Percentiles rank a stretch among this genome's conserved stretches.
Conservation (phyloP, 2,329 filamentous ascomycete genomes). For the Stemphylium vesicarium region DNA sequence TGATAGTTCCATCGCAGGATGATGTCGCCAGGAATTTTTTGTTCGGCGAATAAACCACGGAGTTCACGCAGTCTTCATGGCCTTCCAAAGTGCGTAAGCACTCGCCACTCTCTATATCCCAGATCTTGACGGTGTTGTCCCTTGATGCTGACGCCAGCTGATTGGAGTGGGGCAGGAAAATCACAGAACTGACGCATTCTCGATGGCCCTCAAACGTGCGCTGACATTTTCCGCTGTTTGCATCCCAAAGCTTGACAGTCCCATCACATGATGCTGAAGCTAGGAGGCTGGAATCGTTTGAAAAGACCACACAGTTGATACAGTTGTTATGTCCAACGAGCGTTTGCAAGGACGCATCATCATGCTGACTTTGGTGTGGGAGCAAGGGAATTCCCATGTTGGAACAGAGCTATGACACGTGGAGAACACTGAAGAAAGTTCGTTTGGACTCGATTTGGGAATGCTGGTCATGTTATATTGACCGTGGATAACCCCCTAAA, state of each 20-base stretch:
- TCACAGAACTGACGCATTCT: slow-evolving; percentile 15
- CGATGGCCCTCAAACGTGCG: slow-evolving; percentile 19
- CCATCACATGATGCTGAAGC: background rate
- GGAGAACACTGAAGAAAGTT: background rate
- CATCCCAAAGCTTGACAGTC: slow-evolving; percentile 3
- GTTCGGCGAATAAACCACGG: slow-evolving; percentile 28
- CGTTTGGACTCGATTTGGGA: too few relatives aligned
- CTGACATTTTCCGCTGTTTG: slow-evolving; percentile 7
- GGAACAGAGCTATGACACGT: background rate
- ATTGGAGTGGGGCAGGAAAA: slow-evolving; percentile 26
- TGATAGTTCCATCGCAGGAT: slow-evolving; percentile 22
- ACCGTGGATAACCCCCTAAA: too few relatives aligned
- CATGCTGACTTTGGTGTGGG: background rate
- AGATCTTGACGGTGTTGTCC: slow-evolving; percentile 6
- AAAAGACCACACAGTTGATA: background rate
- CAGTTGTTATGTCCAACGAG: background rate
- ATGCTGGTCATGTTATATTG: too few relatives aligned
- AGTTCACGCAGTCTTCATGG: slow-evolving; percentile 14
- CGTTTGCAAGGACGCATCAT: background rate
- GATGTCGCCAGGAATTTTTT: slow-evolving; percentile 22
- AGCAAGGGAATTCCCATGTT: background rate
- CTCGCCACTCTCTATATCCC: slow-evolving; percentile 14
- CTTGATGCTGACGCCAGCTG: background rate
- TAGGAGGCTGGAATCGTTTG: background rate
- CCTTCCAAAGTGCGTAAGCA: slow-evolving; percentile 18